Evolutionary conservation across 345 rosid genomes (phyloP), one percentile per base, ranked within the genome.

Genomic region (Punica granatum): DNA sequence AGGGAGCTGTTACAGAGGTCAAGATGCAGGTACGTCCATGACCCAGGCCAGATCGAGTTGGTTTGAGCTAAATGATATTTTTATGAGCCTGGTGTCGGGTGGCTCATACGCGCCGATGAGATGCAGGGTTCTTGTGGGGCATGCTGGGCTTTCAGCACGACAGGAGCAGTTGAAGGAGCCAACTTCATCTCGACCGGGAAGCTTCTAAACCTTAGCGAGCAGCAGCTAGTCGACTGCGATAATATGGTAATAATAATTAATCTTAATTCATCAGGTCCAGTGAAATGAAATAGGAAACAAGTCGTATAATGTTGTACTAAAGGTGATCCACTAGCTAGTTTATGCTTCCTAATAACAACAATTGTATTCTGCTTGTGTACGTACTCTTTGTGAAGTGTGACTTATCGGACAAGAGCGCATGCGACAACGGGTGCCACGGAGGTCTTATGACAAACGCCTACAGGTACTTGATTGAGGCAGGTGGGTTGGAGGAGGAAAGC

Each of bases 81-180:
- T 7, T 49, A n/a, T 49, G 21, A 16, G 56, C 56, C 21, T 6
- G 23, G n/a, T n/a, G n/a, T n/a, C n/a, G n/a, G n/a, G n/a, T n/a
- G n/a, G n/a, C n/a, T n/a, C n/a, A n/a, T n/a, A n/a, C n/a, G n/a
- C n/a, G n/a, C n/a, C n/a, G n/a, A n/a, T n/a, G n/a, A n/a, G n/a
- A 37, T n/a, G 73, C 74, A 88, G 93, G 98, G 98, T 11, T 6
- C 73, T 0, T 93, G 98, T 68, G 97, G 98, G 48, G 81, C 98
- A 49, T 90, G 98, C 68, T 90, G 98, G 98, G 98, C 97, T 61
- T 93, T 90, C 68, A 88, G 92, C 84, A 86, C 98, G 16, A 88
- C 97, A 0, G 97, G 96, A 67, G 87, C 88, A 4, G 83, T 81
- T 35, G 97, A 92, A 80, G 97, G 98, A 67, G 93, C 94, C 66